Evolutionary conservation across 2,329 filamentous ascomycete species (phyloP).

Genomic region (Penicillium freii): DNA sequence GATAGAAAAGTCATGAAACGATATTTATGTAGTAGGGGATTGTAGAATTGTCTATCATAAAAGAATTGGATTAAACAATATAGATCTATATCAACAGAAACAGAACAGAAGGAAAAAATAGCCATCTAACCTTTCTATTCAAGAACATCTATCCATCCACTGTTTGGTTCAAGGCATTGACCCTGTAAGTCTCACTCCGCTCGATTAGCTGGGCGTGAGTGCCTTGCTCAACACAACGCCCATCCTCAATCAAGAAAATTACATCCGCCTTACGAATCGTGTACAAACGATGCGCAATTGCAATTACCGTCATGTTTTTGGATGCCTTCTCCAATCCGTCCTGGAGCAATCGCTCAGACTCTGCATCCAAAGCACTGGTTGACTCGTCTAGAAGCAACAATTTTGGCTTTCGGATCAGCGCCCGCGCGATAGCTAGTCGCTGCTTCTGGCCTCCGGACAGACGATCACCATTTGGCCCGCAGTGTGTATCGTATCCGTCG

Average conservation of each 20-base stretch:
- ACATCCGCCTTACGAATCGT: conserved; percentile 67
- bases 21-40: not conserved
- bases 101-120: too few species aligned
- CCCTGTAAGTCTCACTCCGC: conserved; percentile 37
- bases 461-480: conserved; percentile 52
- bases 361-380: conserved; percentile 57
- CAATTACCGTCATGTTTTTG: conserved; percentile 36
- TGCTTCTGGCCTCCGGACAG: conserved; percentile 58
- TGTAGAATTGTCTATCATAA: not conserved
- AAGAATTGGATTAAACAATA: not conserved
- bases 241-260: conserved; percentile 72
- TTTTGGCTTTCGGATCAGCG: conserved; percentile 53
- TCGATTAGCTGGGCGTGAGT: conserved; percentile 58
- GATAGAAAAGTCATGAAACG: not conserved
- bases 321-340: conserved; percentile 33
- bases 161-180: conserved; percentile 37
- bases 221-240: conserved; percentile 61
- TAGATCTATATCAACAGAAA: not conserved
- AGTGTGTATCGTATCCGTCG: conserved; percentile 54
- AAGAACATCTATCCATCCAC: conserved; percentile 14
- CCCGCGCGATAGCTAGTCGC: conserved; percentile 57
- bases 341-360: conserved; percentile 50
- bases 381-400: conserved; percentile 59
- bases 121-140: not conserved
- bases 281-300: conserved; percentile 42